Evolutionary conservation across 208 protist genomes (phyloP).

Genomic region (Acanthamoeba triangularis): DNA sequence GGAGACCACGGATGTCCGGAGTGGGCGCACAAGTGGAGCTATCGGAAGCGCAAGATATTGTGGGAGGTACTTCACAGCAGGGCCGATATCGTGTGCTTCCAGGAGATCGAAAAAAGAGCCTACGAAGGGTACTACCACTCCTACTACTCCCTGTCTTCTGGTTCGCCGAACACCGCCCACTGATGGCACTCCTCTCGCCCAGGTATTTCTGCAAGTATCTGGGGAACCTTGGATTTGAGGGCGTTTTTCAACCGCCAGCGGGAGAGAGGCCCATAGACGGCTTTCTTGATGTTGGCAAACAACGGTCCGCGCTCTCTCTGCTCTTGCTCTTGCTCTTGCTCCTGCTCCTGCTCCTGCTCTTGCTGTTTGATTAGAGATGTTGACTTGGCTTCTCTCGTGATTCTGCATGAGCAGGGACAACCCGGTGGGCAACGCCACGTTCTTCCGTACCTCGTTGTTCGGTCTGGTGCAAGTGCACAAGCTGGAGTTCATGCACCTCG

Average conservation of each 20-base stretch:
- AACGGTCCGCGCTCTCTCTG: not conserved
- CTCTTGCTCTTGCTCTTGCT: not conserved
- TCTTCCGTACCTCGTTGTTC: constrained; percentile 11
- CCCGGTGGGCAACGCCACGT: constrained; percentile 11
- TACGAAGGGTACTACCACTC: not conserved
- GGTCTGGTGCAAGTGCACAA: not conserved
- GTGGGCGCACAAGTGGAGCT: constrained; percentile 81
- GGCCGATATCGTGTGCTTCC: constrained; percentile 83
- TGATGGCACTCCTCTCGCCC: not conserved
- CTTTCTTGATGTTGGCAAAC: constrained; percentile 1
- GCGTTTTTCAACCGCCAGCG: constrained; percentile 8
- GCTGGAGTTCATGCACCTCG: constrained; percentile 42
- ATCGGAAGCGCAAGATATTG: constrained; percentile 79
- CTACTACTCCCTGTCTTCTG: not conserved
- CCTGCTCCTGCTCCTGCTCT: not conserved
- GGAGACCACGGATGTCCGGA: constrained; percentile 79
- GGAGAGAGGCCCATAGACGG: not conserved
- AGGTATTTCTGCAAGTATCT: not conserved
- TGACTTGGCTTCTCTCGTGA: not conserved
- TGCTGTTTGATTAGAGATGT: not conserved
- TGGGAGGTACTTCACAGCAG: constrained; percentile 79
- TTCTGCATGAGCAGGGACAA: not conserved
- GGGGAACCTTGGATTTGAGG: not conserved
- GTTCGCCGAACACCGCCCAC: not conserved
- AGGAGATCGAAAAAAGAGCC: constrained; percentile 80